phyloP scores from a whole-genome alignment of 148 eudicot species.

The Gaultheria prostrata region DNA sequence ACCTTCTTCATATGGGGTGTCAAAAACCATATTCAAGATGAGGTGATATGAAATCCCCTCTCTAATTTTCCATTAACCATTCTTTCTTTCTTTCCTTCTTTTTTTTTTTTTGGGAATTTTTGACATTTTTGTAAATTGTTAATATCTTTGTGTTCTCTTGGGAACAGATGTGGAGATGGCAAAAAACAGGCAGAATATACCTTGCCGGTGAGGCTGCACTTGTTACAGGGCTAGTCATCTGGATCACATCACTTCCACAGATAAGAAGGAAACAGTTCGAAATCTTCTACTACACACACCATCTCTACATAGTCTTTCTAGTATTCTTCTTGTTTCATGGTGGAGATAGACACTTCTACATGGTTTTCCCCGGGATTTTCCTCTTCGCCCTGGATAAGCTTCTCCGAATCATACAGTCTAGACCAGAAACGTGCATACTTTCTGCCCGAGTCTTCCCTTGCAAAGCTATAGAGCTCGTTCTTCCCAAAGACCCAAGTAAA shows the following conservation, averaged over 20 bases:
- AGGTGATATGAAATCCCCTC: constrained; percentile 33
- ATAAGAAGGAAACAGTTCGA: constrained; percentile 68
- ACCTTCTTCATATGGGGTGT: constrained; percentile 77
- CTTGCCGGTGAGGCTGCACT: constrained; percentile 81
- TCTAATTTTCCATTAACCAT: background rate
- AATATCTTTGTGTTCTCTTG: background rate
- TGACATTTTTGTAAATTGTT: no score
- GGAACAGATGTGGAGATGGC: constrained; percentile 86
- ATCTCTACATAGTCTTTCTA: constrained; percentile 61
- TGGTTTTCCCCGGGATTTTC: constrained; percentile 69
- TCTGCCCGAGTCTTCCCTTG: constrained; percentile 71
- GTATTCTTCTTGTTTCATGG: constrained; percentile 77
- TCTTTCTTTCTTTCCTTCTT: no score
- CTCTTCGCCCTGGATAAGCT: constrained; percentile 72
- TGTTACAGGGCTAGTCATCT: constrained; percentile 55
- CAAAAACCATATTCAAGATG: constrained; percentile 35
- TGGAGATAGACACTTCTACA: constrained; percentile 78
- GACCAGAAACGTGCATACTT: constrained; percentile 54
- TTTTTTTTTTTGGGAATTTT: background rate
- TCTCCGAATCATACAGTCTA: constrained; percentile 58
- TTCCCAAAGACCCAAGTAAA: constrained; percentile 79
- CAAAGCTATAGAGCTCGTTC: constrained; percentile 58
- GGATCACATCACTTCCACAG: constrained; percentile 78
- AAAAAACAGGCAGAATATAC: constrained; percentile 67
- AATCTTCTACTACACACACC: constrained; percentile 77